Conservation (phyloP, 2,329 filamentous ascomycete genomes). For the Pseudogymnoascus sp. region DNA sequence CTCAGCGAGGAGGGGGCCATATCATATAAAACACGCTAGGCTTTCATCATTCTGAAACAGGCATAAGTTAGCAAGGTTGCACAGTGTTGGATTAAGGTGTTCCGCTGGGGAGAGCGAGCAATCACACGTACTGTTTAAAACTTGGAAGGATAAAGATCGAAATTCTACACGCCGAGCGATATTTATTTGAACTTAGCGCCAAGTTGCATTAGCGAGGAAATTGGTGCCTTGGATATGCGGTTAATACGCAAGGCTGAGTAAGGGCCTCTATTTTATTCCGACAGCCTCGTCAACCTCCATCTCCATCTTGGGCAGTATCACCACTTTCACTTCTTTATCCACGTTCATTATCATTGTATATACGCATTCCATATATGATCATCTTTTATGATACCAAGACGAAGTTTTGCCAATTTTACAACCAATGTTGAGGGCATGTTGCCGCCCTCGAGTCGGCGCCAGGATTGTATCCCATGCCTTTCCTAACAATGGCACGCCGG, state of each 20-base stretch:
- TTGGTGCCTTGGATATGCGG: neutral
- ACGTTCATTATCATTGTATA: neutral
- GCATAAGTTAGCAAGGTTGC: slow-evolving; percentile 31
- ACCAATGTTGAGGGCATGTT: slow-evolving; percentile 8
- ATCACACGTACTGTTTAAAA: slow-evolving; percentile 82
- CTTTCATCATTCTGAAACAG: slow-evolving; percentile 89
- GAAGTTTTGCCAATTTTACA: neutral
- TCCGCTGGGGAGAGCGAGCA: slow-evolving; percentile 17
- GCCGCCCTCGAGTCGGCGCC: neutral
- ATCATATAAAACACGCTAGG: slow-evolving; percentile 93
- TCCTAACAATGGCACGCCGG: neutral
- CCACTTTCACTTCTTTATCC: neutral
- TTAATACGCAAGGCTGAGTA: neutral
- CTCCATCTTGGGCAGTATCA: neutral
- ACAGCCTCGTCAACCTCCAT: neutral
- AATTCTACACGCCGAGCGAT: slow-evolving; percentile 21
- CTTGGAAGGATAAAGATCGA: slow-evolving; percentile 92
- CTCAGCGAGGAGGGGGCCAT: slow-evolving; percentile 55
- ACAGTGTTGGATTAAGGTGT: slow-evolving; percentile 11
- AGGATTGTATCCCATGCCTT: neutral
- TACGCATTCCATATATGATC: neutral
- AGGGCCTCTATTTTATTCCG: neutral
- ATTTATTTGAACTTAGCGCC: slow-evolving; percentile 10
- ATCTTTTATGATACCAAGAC: neutral
- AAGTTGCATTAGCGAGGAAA: neutral